A percentile compares a stretch with the other conserved stretches of the same genome.
Evolutionary conservation across 805 yeast species (phyloP).

Genomic region (Tetrapisispora nanseiensis): DNA sequence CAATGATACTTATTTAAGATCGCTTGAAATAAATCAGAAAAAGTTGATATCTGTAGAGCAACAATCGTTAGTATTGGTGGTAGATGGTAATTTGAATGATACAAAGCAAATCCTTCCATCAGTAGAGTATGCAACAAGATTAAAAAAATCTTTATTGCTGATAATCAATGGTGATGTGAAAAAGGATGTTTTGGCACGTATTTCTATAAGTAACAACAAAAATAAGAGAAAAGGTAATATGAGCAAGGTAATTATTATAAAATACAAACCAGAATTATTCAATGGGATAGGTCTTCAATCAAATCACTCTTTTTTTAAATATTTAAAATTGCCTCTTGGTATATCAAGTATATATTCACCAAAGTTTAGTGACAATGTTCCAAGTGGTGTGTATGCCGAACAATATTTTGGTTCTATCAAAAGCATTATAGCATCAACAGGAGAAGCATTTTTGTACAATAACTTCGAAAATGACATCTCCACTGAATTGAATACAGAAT

Average conservation of each 20-base stretch:
- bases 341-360: slow-evolving; percentile 22
- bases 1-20: slow-evolving; percentile 24
- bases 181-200: slow-evolving; percentile 25
- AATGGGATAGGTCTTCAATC: slow-evolving; percentile 15
- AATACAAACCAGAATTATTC: slow-evolving; percentile 15
- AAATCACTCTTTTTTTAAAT: slow-evolving; percentile 18
- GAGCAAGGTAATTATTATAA: slow-evolving; percentile 15
- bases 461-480: slow-evolving; percentile 4
- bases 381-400: slow-evolving; percentile 24
- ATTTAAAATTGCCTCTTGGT: slow-evolving; percentile 22
- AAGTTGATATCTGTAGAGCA: slow-evolving; percentile 19
- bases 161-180: slow-evolving; percentile 21
- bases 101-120: slow-evolving; percentile 22
- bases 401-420: slow-evolving; percentile 23
- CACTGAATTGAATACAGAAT: slow-evolving; percentile 3
- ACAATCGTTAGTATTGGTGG: slow-evolving; percentile 17
- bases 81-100: slow-evolving; percentile 24
- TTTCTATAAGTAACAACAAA: slow-evolving; percentile 26
- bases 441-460: slow-evolving; percentile 25
- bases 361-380: slow-evolving; percentile 20
- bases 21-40: slow-evolving; percentile 17
- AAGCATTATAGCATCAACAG: slow-evolving; percentile 25
- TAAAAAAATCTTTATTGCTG: slow-evolving; percentile 17
- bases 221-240: slow-evolving; percentile 16
- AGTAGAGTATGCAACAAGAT: slow-evolving; percentile 18